Percentiles rank a stretch among this genome's conserved stretches.
Evolutionary conservation across 2,329 filamentous ascomycete genomes (phyloP).

Genomic region (Pseudogymnoascus sp.): DNA sequence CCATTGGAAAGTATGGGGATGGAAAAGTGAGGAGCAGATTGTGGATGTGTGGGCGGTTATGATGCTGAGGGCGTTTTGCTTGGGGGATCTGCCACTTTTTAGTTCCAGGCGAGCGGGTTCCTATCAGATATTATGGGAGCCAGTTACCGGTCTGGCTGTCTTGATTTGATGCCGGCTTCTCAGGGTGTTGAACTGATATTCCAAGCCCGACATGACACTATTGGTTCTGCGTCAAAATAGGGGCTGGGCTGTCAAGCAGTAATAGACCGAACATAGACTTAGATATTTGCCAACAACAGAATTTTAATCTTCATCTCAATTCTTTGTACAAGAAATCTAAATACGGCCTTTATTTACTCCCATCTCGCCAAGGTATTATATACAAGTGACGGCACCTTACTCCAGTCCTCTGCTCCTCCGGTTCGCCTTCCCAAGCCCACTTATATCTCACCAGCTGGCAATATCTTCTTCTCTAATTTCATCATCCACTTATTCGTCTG

Average conservation of each 20-base stretch:
- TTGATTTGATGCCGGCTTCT: neutral
- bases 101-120: slow-evolving; percentile 18
- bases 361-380: slow-evolving; percentile 1
- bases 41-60: slow-evolving; percentile 20
- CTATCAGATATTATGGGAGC: slow-evolving; percentile 19
- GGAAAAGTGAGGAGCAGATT: slow-evolving; percentile 15
- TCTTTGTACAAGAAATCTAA: slow-evolving; percentile 3
- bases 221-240: neutral
- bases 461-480: slow-evolving; percentile 58
- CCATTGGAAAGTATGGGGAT: slow-evolving; percentile 16
- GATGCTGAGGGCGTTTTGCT: slow-evolving; percentile 21
- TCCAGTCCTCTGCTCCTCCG: neutral
- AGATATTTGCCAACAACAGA: neutral
- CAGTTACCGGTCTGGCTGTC: slow-evolving; percentile 19
- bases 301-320: neutral
- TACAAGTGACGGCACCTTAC: slow-evolving; percentile 5
- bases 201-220: neutral
- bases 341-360: neutral
- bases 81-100: slow-evolving; percentile 21
- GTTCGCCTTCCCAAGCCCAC: neutral
- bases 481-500: slow-evolving; percentile 93
- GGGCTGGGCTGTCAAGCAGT: neutral
- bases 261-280: neutral
- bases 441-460: slow-evolving; percentile 31
- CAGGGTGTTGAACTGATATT: neutral